phyloP scores from a whole-genome alignment of 176 grass and related monocot genomes.

The Oryza longistaminata region DNA sequence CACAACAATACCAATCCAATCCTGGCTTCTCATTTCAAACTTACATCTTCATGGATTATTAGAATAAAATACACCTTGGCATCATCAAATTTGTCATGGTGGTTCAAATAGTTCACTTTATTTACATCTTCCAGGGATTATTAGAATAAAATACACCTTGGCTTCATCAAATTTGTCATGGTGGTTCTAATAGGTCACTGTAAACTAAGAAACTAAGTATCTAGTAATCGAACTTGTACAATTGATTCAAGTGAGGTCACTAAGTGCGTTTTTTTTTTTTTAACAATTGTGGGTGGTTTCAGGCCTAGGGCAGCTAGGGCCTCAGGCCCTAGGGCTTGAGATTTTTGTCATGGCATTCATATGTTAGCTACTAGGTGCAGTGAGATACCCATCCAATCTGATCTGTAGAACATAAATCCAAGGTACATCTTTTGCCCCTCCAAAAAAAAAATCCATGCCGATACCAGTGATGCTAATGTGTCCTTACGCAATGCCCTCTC shows the following conservation, averaged over 20 bases:
- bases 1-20: not conserved
- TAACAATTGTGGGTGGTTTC: not conserved
- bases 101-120: not conserved
- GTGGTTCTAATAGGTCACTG: not conserved
- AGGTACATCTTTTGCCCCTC: not conserved
- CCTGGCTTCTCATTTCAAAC: not conserved
- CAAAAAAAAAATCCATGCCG: not conserved
- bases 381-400: not conserved
- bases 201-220: not conserved
- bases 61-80: not conserved
- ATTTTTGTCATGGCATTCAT: not conserved
- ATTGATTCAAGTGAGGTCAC: not conserved
- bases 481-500: not conserved
- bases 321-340: no score
- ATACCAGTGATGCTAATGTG: not conserved
- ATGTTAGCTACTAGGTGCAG: not conserved
- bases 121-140: not conserved
- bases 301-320: no score
- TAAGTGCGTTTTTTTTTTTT: not conserved
- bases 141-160: not conserved
- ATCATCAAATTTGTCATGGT: not conserved
- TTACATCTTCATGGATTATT: not conserved
- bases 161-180: not conserved
- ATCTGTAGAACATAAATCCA: not conserved
- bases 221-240: not conserved